These are phyloP conservation scores for Mycosarcoma maydis DNA, from an alignment of 1,284 basidiomycete species.

Conservation along the genomic window DNA sequence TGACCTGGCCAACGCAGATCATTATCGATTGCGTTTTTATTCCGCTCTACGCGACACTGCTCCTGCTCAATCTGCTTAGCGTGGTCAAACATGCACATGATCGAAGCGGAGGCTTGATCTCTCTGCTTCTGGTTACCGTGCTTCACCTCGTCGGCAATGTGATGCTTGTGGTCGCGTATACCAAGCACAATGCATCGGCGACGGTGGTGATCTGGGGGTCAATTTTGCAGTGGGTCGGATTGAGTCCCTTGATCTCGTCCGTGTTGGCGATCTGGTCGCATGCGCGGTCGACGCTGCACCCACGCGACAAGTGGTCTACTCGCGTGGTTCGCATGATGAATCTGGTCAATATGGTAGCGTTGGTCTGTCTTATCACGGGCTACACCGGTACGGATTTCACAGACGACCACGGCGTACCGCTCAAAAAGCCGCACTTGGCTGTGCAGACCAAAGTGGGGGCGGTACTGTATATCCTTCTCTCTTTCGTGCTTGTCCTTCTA, in stretches of 20 bases:
- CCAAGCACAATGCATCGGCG: slow-evolving; percentile 5
- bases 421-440: slow-evolving; percentile 8
- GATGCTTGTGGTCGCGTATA: slow-evolving; percentile 15
- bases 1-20: slow-evolving; percentile 28
- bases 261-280: slow-evolving; percentile 20
- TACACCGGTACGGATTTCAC: slow-evolving; percentile 9
- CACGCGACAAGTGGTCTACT: not conserved
- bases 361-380: slow-evolving; percentile 27
- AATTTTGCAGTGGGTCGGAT: slow-evolving; percentile 23
- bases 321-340: slow-evolving; percentile 6
- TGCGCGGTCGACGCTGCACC: not conserved
- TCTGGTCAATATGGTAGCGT: slow-evolving; percentile 23
- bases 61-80: slow-evolving; percentile 13
- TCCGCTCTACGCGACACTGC: slow-evolving; percentile 30
- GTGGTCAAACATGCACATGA: slow-evolving; percentile 21
- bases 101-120: slow-evolving; percentile 21
- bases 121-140: slow-evolving; percentile 26
- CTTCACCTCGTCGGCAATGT: slow-evolving; percentile 27
- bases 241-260: slow-evolving; percentile 20
- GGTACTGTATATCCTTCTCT: slow-evolving; percentile 19
- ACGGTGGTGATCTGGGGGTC: slow-evolving; percentile 9
- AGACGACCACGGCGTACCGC: not conserved
- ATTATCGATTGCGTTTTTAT: slow-evolving; percentile 40
- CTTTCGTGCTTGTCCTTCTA: not conserved
- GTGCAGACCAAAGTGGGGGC: slow-evolving; percentile 13